Conservation (phyloP, 371 early-diverging fungal genomes). For the Apophysomyces elegans region DNA sequence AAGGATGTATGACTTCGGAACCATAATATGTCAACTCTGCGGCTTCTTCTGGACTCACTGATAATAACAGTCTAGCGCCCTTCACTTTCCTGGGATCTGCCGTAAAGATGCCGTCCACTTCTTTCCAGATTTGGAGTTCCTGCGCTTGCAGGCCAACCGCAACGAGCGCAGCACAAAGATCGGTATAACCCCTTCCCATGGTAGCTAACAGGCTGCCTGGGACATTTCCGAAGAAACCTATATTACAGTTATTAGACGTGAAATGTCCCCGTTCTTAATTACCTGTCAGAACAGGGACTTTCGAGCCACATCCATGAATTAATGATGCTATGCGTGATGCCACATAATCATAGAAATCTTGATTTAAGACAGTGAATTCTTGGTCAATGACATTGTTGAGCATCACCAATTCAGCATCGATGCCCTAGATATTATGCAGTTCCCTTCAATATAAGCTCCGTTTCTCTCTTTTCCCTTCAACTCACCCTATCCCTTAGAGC, state of each 20-base stretch:
- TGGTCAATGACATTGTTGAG: constrained; percentile 84
- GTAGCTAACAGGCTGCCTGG: constrained; percentile 91
- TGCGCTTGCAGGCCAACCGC: constrained; percentile 86
- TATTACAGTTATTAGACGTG: constrained; percentile 1
- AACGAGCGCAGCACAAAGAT: constrained; percentile 94
- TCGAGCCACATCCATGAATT: constrained; percentile 63
- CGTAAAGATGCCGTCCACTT: constrained; percentile 98
- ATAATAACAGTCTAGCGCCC: constrained; percentile 84
- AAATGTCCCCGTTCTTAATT: neutral
- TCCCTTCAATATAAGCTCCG: neutral
- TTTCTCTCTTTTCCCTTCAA: neutral
- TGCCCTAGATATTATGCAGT: constrained; percentile 51
- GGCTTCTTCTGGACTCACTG: constrained; percentile 98
- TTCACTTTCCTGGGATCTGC: constrained; percentile 97
- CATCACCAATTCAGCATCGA: constrained; percentile 82
- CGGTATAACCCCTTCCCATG: constrained; percentile 98
- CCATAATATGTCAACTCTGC: constrained; percentile 98
- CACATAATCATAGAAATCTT: constrained; percentile 91
- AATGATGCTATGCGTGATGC: constrained; percentile 65
- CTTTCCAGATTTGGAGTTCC: constrained; percentile 98
- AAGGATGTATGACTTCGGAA: constrained; percentile 97
- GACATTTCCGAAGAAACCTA: constrained; percentile 93
- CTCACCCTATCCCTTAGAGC: constrained; percentile 69
- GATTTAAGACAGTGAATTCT: constrained; percentile 76
- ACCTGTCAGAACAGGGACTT: constrained; percentile 89